These are phyloP conservation scores for Pestalotiopsis sp. DNA, from an alignment of 2,329 filamentous ascomycete species.

Conservation along the genomic window DNA sequence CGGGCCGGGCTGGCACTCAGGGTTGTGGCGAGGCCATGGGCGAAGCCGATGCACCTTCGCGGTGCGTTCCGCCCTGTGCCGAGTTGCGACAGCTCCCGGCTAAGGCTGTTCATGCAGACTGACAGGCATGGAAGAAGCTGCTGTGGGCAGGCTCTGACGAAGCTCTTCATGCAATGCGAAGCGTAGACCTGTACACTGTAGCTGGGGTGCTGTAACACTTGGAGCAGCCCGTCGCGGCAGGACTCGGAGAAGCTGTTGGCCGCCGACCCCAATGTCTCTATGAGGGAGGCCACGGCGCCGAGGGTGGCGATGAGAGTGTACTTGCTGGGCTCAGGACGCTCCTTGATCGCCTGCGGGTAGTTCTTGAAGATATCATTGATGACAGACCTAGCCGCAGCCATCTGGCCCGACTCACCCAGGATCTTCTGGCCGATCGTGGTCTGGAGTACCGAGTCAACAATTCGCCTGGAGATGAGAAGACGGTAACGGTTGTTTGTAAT, in stretches of 20 bases:
- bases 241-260: slow-evolving; percentile 77
- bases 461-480: slow-evolving; percentile 80
- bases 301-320: slow-evolving; percentile 79
- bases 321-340: slow-evolving; percentile 87
- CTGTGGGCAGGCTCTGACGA: slow-evolving; percentile 88
- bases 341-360: slow-evolving; percentile 86
- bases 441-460: slow-evolving; percentile 81
- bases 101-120: slow-evolving; percentile 95
- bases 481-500: slow-evolving; percentile 87
- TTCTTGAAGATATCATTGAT: slow-evolving; percentile 92
- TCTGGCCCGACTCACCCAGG: slow-evolving; percentile 86
- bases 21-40: slow-evolving; percentile 87
- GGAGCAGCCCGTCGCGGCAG: slow-evolving; percentile 84
- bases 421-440: slow-evolving; percentile 80
- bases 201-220: slow-evolving; percentile 91
- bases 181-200: slow-evolving; percentile 95
- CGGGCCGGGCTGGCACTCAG: slow-evolving; percentile 87
- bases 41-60: slow-evolving; percentile 84
- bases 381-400: slow-evolving; percentile 77
- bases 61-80: slow-evolving; percentile 76
- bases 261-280: slow-evolving; percentile 80
- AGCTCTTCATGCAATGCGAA: slow-evolving; percentile 81
- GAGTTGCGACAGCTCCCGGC: slow-evolving; percentile 80
- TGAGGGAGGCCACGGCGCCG: slow-evolving; percentile 77
- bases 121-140: slow-evolving; percentile 90